Conservation (phyloP, 352 stramenopile species). For the Pythium vanterpoolii region DNA sequence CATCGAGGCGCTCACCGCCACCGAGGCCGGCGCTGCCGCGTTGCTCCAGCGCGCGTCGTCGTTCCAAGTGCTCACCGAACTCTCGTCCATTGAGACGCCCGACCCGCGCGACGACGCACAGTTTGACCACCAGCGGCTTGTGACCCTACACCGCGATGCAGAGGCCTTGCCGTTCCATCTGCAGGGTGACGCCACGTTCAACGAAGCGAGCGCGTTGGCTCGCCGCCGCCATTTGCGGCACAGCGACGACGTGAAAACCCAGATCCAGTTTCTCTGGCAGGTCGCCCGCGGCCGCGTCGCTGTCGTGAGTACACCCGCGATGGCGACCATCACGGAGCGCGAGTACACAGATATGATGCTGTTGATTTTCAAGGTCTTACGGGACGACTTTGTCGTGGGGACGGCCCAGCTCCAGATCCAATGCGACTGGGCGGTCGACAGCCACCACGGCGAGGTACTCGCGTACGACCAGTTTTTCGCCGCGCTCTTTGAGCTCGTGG, state of each 20-base stretch:
- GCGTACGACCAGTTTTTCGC: slow-evolving; percentile 64
- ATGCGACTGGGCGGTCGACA: slow-evolving; percentile 81
- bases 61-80: slow-evolving; percentile 71
- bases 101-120: slow-evolving; percentile 47
- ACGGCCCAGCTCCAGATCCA: slow-evolving; percentile 57
- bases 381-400: slow-evolving; percentile 63
- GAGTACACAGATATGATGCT: slow-evolving; percentile 77
- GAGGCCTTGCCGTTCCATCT: slow-evolving; percentile 64
- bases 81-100: slow-evolving; percentile 40
- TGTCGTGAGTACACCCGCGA: slow-evolving; percentile 3
- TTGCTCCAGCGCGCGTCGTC: slow-evolving; percentile 45
- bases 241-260: slow-evolving; percentile 36
- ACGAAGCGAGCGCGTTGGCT: slow-evolving; percentile 53
- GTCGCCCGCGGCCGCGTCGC: slow-evolving; percentile 46
- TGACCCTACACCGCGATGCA: slow-evolving; percentile 24
- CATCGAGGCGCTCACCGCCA: slow-evolving; percentile 40
- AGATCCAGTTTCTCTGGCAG: slow-evolving; percentile 65
- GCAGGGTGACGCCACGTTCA: slow-evolving; percentile 65
- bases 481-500: slow-evolving; percentile 72
- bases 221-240: slow-evolving; percentile 52
- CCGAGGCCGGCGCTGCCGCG: slow-evolving; percentile 12
- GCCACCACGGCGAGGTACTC: slow-evolving; percentile 47
- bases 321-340: slow-evolving; percentile 37
- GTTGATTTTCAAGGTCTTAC: slow-evolving; percentile 75
- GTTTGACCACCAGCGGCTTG: slow-evolving; percentile 72